Conservation (phyloP, 2,329 filamentous ascomycete genomes). For the Aureobasidium sp. region DNA sequence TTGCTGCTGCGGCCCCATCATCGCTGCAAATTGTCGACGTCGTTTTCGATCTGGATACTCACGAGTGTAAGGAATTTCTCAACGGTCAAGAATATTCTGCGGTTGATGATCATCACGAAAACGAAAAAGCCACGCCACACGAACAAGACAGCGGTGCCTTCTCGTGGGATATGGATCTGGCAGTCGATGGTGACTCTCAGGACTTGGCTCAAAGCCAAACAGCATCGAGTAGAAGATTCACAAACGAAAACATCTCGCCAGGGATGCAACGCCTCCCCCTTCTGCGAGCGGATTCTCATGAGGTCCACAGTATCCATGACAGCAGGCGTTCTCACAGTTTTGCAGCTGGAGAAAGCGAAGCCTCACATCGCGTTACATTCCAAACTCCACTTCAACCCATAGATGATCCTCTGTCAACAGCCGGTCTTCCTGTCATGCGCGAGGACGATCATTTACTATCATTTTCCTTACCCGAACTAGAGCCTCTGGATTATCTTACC, state of each 20-base stretch:
- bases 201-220: not conserved
- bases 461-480: not conserved
- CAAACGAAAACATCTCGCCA: not conserved
- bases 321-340: not conserved
- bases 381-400: not conserved
- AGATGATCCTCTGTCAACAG: not conserved
- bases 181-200: not conserved
- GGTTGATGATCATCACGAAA: not conserved
- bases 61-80: constrained; percentile 10
- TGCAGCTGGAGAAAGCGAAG: not conserved
- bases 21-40: constrained; percentile 27
- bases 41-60: constrained; percentile 25
- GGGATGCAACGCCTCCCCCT: not conserved
- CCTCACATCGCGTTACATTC: not conserved
- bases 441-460: not conserved
- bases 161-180: not conserved
- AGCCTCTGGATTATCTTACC: constrained; percentile 1
- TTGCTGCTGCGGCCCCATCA: constrained; percentile 12
- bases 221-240: not conserved
- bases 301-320: not conserved
- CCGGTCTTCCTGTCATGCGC: not conserved
- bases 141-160: not conserved
- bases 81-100: not conserved
- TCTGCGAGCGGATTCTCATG: not conserved
- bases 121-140: not conserved